Conservation (phyloP, 2,329 filamentous ascomycete genomes). For the Xylariaceae sp. region DNA sequence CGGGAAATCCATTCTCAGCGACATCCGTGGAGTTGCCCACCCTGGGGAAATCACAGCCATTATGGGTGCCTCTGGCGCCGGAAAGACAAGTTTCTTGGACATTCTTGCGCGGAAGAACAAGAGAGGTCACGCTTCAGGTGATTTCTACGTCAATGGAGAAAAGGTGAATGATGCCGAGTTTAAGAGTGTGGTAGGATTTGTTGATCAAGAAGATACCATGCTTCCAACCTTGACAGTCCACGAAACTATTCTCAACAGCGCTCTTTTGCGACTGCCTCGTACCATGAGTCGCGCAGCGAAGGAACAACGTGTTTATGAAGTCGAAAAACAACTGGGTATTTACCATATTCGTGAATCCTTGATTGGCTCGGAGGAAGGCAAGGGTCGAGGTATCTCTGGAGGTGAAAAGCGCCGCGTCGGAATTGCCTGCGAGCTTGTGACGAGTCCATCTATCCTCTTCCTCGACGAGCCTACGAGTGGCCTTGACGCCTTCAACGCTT, state of each 20-base stretch:
- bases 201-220: conserved; percentile 98
- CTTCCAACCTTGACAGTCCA: conserved; percentile 93
- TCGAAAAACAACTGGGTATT: conserved; percentile 94
- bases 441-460: conserved; percentile 94
- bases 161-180: conserved; percentile 81
- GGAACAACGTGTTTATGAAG: conserved; percentile 84
- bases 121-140: conserved; percentile 69
- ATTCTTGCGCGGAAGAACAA: conserved; percentile 97
- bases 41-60: conserved; percentile 96
- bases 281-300: conserved; percentile 88
- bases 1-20: conserved; percentile 77
- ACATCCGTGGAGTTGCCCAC: conserved; percentile 80
- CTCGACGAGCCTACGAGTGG: conserved; percentile 96
- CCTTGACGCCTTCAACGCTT: conserved; percentile 93
- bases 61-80: conserved; percentile 96
- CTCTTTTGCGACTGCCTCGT: conserved; percentile 82
- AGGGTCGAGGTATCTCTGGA: conserved; percentile 90
- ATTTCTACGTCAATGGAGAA: conserved; percentile 92
- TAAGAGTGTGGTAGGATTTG: conserved; percentile 89
- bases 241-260: conserved; percentile 94
- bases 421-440: conserved; percentile 96
- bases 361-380: conserved; percentile 93
- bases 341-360: conserved; percentile 89
- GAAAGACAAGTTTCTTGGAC: conserved; percentile 95
- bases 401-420: conserved; percentile 95